phyloP scores from a whole-genome alignment of 164 flowering plant species.

The Cinnamomum micranthum region DNA sequence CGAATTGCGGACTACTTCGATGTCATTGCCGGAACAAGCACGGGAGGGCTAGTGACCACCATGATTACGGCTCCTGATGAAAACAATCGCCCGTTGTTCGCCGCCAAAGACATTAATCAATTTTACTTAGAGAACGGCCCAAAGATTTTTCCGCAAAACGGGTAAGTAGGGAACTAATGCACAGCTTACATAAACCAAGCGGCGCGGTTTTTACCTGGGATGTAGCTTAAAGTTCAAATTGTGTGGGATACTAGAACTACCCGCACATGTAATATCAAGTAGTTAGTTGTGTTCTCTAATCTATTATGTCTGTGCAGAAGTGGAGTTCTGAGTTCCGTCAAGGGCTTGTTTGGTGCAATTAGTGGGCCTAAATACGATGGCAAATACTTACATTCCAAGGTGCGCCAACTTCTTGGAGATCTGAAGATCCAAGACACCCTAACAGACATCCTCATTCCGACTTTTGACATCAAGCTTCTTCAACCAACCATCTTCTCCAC shows the following conservation, averaged over 20 bases:
- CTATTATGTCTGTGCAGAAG: background rate
- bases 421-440: slow-evolving; percentile 13
- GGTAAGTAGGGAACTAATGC: slow-evolving; percentile 1
- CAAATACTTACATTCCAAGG: slow-evolving; percentile 7
- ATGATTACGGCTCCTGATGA: slow-evolving; percentile 37
- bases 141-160: slow-evolving; percentile 32
- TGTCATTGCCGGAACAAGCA: slow-evolving; percentile 28
- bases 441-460: slow-evolving; percentile 18
- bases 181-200: background rate
- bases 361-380: slow-evolving; percentile 22
- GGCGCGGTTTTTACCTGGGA: background rate
- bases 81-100: slow-evolving; percentile 33
- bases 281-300: no score
- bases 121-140: slow-evolving; percentile 35
- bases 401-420: slow-evolving; percentile 11
- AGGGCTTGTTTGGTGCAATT: background rate
- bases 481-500: slow-evolving; percentile 35
- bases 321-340: background rate
- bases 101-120: slow-evolving; percentile 35
- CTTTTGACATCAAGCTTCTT: slow-evolving; percentile 19
- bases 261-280: background rate
- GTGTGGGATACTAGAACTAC: background rate
- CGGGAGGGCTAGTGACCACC: slow-evolving; percentile 25
- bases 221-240: background rate
- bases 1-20: slow-evolving; percentile 32